Base-by-base conservation (phyloP, 306 rosid genomes). In the Dalbergia cochinchinensis region DNA sequence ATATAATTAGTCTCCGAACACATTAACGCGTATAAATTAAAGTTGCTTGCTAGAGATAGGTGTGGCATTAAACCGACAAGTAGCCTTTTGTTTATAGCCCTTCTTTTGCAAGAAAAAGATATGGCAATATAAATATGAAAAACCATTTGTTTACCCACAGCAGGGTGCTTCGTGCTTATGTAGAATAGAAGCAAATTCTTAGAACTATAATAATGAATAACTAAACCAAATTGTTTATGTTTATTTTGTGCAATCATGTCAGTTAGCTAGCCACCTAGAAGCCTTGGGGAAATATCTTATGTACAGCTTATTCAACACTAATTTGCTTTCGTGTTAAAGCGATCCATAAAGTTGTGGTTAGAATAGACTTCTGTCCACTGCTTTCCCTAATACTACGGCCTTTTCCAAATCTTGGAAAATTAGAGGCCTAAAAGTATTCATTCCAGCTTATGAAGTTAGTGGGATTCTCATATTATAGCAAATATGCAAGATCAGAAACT, bases 161-260 rank as follows among this genome's bases (percentile, higher is more conserved):
- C 45, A 50, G 42, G 68, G 68, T 33, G 67, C 63, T 73, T 67
- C 70, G 70, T 70, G 89, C 78, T 58, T 65, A 42, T 8, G 10
- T 42, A 42, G 6, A 42, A 3, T 20, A 39, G 20, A 69, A 41
- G 48, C 11, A 78, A 79, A 69, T 75, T 57, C 63, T 8, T 34
- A 59, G 58, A 34, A 76, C 10, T 26, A 26, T 26, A 37, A 37
- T 37, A 78, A 64, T 65, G 51, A 47, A 41, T 26, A 4, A 64
- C 5, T 63, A 80, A 80, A 71, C 72, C 20, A 76, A 44, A 60
- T 80, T 83, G 18, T 83, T 81, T 73, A 65, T 42, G 19, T 11
- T 51, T 20, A 61, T 62, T 72, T 73, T 58, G 12, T 35, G 7
- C 19, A 76, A 79, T 57, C 77, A 80, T 51, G 48, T 80, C 57